Evolutionary conservation across 1,139 yeast genomes (phyloP).

Genomic region (Candida glucosophila): DNA sequence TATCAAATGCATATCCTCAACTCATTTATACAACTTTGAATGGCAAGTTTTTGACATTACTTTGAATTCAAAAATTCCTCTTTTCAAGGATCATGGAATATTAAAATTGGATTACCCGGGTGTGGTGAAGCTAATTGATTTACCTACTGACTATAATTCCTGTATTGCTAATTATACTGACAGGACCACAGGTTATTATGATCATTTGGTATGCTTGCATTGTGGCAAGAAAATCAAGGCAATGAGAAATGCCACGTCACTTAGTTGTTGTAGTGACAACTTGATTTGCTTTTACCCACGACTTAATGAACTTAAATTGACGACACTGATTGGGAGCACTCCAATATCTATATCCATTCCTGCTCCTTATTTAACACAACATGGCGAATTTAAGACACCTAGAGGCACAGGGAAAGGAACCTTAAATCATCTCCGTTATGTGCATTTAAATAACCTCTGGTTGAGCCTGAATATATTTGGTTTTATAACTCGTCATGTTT

Average conservation of each 20-base stretch:
- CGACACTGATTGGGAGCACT: slow-evolving; percentile 21
- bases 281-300: slow-evolving; percentile 39
- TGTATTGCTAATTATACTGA: slow-evolving; percentile 18
- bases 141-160: slow-evolving; percentile 27
- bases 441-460: slow-evolving; percentile 51
- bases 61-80: slow-evolving; percentile 19
- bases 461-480: slow-evolving; percentile 42
- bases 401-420: slow-evolving; percentile 46
- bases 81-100: slow-evolving; percentile 14
- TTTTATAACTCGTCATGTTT: slow-evolving; percentile 25
- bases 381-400: slow-evolving; percentile 61
- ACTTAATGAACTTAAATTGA: slow-evolving; percentile 26
- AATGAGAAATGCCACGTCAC: slow-evolving; percentile 13
- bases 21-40: slow-evolving; percentile 13
- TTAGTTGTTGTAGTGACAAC: slow-evolving; percentile 14
- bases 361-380: slow-evolving; percentile 64
- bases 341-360: slow-evolving; percentile 27
- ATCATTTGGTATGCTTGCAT: slow-evolving; percentile 24
- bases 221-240: slow-evolving; percentile 18
- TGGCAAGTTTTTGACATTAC: slow-evolving; percentile 16
- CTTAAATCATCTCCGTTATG: slow-evolving; percentile 43
- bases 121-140: slow-evolving; percentile 26
- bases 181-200: slow-evolving; percentile 12
- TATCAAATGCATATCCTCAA: slow-evolving; percentile 7
- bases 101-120: slow-evolving; percentile 30